phyloP scores from a whole-genome alignment of 2,329 filamentous ascomycete species.

The Fusarium udum region DNA sequence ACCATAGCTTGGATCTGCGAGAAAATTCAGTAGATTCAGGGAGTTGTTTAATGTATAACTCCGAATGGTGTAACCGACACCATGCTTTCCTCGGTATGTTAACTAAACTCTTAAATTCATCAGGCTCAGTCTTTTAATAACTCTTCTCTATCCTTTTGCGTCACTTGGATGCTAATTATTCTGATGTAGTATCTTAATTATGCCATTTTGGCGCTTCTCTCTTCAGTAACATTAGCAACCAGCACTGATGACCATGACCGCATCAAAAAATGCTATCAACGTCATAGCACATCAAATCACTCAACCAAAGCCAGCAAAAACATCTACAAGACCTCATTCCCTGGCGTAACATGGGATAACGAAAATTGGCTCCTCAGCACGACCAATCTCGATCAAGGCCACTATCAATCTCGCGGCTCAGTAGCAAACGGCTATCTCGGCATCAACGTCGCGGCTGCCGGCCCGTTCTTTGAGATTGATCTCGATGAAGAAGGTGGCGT shows the following conservation, averaged over 20 bases:
- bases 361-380: constrained; percentile 3
- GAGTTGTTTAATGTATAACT: too few relatives aligned
- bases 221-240: not conserved
- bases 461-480: not conserved
- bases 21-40: not conserved
- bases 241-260: not conserved
- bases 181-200: not conserved
- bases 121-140: fast-evolving
- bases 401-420: not conserved
- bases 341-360: not conserved
- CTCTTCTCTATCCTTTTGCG: fast-evolving
- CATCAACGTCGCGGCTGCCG: not conserved
- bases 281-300: not conserved
- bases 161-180: fast-evolving
- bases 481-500: not conserved
- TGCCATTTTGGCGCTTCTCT: not conserved
- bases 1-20: fast-evolving
- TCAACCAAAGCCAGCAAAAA: not conserved
- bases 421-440: constrained; percentile 9
- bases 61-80: fast-evolving
- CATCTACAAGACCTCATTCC: not conserved
- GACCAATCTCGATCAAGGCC: not conserved
- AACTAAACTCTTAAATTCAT: not conserved
- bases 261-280: not conserved
- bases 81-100: not conserved